Percentiles rank a stretch among this genome's conserved stretches.
Conservation (phyloP, 192 early-diverging fungal species). For the Podila verticillata region DNA sequence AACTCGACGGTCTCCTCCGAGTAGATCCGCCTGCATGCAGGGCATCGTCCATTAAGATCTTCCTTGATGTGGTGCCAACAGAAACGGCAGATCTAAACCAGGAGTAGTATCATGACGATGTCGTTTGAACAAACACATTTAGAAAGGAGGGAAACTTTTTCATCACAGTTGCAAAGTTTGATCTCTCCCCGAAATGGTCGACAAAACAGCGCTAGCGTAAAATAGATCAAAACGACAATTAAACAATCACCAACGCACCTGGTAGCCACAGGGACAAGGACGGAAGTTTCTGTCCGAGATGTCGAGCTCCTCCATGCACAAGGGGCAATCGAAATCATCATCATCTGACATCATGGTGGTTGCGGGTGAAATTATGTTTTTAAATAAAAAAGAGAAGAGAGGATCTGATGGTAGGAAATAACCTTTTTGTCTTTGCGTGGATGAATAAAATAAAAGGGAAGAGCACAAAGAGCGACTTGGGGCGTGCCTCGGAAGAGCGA, state of each 20-base stretch:
- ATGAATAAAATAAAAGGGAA: neutral
- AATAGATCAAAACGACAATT: no score
- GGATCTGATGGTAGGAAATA: neutral
- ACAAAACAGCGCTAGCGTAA: no score
- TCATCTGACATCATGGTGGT: slow-evolving; percentile 67
- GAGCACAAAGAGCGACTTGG: neutral
- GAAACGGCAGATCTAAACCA: slow-evolving; percentile 93
- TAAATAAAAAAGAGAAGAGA: neutral
- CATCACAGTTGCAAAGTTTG: no score
- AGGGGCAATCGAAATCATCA: slow-evolving; percentile 96
- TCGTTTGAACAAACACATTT: neutral
- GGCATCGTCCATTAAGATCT: slow-evolving; percentile 91
- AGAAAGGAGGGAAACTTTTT: neutral
- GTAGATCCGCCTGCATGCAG: slow-evolving; percentile 92
- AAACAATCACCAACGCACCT: slow-evolving; percentile 62
- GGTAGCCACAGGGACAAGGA: slow-evolving; percentile 98
- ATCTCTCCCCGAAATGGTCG: no score
- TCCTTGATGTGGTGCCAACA: slow-evolving; percentile 99
- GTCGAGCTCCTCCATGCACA: slow-evolving; percentile 99
- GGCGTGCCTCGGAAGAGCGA: no score
- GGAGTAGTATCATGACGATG: slow-evolving; percentile 5
- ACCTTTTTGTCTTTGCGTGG: neutral
- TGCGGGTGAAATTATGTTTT: neutral
- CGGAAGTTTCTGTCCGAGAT: slow-evolving; percentile 95
- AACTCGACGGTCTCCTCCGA: slow-evolving; percentile 91